Evolutionary conservation across 139 green algal genomes (phyloP).

Genomic region (Chlorella sorokiniana): DNA sequence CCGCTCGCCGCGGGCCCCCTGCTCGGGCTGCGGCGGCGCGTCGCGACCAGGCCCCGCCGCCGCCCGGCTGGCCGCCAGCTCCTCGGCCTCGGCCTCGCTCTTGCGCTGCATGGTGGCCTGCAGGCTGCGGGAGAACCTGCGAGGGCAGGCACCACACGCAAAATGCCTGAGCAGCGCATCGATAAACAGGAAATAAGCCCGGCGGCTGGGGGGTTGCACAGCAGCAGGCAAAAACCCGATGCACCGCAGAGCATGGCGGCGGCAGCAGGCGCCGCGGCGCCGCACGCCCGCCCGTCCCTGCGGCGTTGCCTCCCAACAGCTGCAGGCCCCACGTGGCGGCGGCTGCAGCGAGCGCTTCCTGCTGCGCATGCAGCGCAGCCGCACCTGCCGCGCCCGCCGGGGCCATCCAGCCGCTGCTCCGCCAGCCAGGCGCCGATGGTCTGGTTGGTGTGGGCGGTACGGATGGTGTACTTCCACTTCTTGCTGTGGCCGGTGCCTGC

Average conservation of each 20-base stretch:
- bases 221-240: too few species aligned
- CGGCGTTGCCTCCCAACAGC: too few species aligned
- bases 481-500: constrained; percentile 69
- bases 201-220: too few species aligned
- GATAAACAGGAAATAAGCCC: too few species aligned
- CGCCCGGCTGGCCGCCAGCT: not conserved
- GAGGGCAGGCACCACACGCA: too few species aligned
- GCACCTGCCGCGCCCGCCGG: not conserved
- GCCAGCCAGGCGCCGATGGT: constrained; percentile 56
- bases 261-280: too few species aligned
- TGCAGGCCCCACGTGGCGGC: too few species aligned
- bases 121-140: too few species aligned
- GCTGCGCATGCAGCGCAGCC: not conserved
- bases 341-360: not conserved
- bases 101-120: constrained; percentile 17
- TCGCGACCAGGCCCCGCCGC: not conserved
- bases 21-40: not conserved
- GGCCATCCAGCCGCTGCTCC: constrained; percentile 4
- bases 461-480: constrained; percentile 77
- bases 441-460: constrained; percentile 2
- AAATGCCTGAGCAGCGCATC: too few species aligned
- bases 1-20: not conserved
- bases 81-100: not conserved
- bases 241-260: too few species aligned
- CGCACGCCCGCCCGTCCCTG: too few species aligned